Percentiles rank a stretch among this genome's conserved stretches.
Evolutionary conservation across 805 yeast genomes (phyloP).

Genomic region (Jamesozyma piceae): DNA sequence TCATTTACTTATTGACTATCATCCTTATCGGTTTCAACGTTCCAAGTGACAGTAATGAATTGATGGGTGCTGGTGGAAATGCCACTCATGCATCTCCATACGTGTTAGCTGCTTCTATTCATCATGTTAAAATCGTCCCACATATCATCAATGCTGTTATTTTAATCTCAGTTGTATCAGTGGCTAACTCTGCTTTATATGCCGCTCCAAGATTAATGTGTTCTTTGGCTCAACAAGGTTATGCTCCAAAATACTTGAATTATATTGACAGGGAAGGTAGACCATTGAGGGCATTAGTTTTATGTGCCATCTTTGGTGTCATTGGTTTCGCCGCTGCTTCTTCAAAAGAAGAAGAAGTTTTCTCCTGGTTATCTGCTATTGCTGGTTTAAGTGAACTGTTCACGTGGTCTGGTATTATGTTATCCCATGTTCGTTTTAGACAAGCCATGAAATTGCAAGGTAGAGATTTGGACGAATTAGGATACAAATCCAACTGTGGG

Average conservation of each 20-base stretch:
- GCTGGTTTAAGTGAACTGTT: slow-evolving; percentile 52
- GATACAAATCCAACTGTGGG: slow-evolving; percentile 42
- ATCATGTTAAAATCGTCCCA: slow-evolving; percentile 56
- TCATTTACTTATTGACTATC: slow-evolving; percentile 48
- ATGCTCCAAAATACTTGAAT: slow-evolving; percentile 47
- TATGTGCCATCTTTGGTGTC: slow-evolving; percentile 45
- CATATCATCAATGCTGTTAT: slow-evolving; percentile 69
- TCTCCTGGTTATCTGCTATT: slow-evolving; percentile 52
- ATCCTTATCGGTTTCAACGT: slow-evolving; percentile 49
- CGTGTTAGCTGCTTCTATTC: slow-evolving; percentile 58
- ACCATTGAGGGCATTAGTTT: slow-evolving; percentile 45
- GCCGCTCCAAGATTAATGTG: slow-evolving; percentile 65
- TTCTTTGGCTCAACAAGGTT: slow-evolving; percentile 64
- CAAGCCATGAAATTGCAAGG: slow-evolving; percentile 44
- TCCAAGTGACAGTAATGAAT: slow-evolving; percentile 44
- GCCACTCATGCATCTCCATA: slow-evolving; percentile 61
- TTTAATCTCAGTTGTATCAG: slow-evolving; percentile 62
- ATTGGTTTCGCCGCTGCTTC: slow-evolving; percentile 55
- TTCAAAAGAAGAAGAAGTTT: slow-evolving; percentile 42
- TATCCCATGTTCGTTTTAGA: slow-evolving; percentile 48
- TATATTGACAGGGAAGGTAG: slow-evolving; percentile 51
- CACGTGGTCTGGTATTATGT: slow-evolving; percentile 50
- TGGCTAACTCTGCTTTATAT: slow-evolving; percentile 67
- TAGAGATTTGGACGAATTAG: slow-evolving; percentile 38
- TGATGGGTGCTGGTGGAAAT: slow-evolving; percentile 42